A percentile compares a stretch with the other conserved stretches of the same genome.
phyloP scores from a whole-genome alignment of 441 rosid genomes.

The Gossypium laxum region DNA sequence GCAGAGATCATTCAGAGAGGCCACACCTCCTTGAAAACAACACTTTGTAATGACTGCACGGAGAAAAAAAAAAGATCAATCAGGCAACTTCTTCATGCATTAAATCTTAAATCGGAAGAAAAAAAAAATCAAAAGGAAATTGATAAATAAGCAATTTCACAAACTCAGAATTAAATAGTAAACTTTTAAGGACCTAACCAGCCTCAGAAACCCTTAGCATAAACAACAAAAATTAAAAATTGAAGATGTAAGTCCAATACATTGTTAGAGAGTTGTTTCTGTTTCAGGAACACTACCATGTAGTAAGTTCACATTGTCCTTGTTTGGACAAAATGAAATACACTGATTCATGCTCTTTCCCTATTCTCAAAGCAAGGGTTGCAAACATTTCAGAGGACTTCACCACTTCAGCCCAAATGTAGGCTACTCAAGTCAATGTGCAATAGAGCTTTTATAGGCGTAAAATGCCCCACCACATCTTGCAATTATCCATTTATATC shows the following conservation, averaged over 20 bases:
- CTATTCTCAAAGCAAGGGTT: background rate
- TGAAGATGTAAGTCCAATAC: background rate
- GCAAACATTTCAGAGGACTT: background rate
- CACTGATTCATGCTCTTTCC: background rate
- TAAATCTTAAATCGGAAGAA: conserved; percentile 7
- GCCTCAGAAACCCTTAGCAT: background rate
- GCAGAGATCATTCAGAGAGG: conserved; percentile 11
- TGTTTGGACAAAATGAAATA: background rate
- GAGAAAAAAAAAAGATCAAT: conserved; percentile 20
- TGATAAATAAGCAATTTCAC: background rate
- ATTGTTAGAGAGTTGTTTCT: background rate
- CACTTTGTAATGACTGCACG: conserved; percentile 96
- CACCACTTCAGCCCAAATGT: background rate
- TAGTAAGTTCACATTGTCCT: background rate
- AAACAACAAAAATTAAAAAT: background rate
- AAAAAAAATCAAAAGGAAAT: background rate
- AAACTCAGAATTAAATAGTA: background rate
- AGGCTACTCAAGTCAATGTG: background rate
- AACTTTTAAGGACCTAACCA: background rate
- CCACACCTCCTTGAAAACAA: conserved; percentile 92
- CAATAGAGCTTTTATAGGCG: background rate
- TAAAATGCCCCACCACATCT: background rate
- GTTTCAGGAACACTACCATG: background rate
- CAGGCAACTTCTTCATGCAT: conserved; percentile 17
- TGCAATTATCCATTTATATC: background rate